A percentile compares a stretch with the other conserved stretches of the same genome.
Conservation (phyloP, 2,329 filamentous ascomycete genomes). For the Daldinia eschscholtzii region DNA sequence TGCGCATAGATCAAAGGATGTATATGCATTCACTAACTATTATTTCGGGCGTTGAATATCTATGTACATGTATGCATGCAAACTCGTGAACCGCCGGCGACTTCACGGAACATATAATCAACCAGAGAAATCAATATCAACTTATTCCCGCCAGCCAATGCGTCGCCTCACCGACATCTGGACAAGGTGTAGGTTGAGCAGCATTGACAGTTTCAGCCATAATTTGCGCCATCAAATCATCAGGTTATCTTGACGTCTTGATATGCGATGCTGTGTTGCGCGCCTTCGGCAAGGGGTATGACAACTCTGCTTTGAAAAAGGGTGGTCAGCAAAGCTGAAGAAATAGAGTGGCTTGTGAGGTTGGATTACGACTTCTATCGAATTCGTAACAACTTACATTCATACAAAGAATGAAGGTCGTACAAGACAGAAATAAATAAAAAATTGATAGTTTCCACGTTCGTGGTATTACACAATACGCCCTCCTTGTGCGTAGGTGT, state of each 20-base stretch:
- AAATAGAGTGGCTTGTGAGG: constrained; percentile 18
- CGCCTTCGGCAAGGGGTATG: constrained; percentile 19
- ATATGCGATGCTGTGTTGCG: constrained; percentile 31
- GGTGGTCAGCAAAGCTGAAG: constrained; percentile 26
- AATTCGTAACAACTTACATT: constrained; percentile 18
- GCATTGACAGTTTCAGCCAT: constrained; percentile 25
- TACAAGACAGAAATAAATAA: constrained; percentile 12
- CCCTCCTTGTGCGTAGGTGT: constrained; percentile 27
- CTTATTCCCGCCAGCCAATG: constrained; percentile 2
- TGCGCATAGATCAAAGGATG: constrained; percentile 22
- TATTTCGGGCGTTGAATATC: constrained; percentile 23
- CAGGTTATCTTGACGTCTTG: constrained; percentile 29
- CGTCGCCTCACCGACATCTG: constrained; percentile 9
- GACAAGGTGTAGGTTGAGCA: constrained; percentile 28
- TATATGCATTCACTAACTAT: constrained; percentile 12
- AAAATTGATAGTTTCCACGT: constrained; percentile 13
- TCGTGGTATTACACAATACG: constrained; percentile 20
- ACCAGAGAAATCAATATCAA: constrained; percentile 16
- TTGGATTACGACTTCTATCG: constrained; percentile 13
- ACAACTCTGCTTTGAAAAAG: constrained; percentile 7
- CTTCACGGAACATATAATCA: constrained; percentile 19
- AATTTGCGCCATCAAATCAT: constrained; percentile 14
- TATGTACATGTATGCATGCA: constrained; percentile 7
- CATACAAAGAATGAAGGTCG: not conserved
- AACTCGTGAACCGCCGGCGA: constrained; percentile 17